phyloP scores from a whole-genome alignment of 108 stramenopile species.

The Cylindrotheca closterium region DNA sequence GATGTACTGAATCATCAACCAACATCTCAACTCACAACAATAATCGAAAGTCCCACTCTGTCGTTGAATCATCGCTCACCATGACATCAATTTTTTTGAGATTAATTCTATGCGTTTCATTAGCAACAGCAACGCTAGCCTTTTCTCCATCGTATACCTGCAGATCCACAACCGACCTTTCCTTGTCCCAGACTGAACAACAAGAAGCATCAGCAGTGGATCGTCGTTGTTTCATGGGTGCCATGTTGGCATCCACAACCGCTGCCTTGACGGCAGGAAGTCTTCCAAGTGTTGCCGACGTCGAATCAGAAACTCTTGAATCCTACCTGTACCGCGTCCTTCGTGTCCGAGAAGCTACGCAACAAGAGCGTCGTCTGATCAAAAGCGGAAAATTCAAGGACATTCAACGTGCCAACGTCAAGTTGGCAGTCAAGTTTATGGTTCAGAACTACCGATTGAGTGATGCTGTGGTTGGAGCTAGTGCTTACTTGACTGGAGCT shows the following conservation, averaged over 20 bases:
- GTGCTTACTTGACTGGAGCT: constrained; percentile 48
- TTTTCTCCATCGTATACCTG: background rate
- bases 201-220: too few relatives aligned
- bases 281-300: background rate
- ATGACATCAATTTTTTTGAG: background rate
- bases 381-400: constrained; percentile 86
- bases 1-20: too few relatives aligned
- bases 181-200: too few relatives aligned
- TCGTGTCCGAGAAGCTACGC: constrained; percentile 79
- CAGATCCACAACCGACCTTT: too few relatives aligned
- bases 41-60: too few relatives aligned
- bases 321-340: constrained; percentile 58
- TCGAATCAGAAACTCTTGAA: background rate
- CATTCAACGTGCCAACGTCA: constrained; percentile 86
- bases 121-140: background rate
- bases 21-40: too few relatives aligned
- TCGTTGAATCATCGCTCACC: too few relatives aligned
- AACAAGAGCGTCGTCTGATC: constrained; percentile 83
- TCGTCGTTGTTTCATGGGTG: background rate
- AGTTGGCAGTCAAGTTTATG: constrained; percentile 87
- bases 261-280: background rate
- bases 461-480: constrained; percentile 71
- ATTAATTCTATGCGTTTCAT: background rate
- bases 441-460: constrained; percentile 78
- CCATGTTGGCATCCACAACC: background rate